Evolutionary conservation across 768 basidiomycete species (phyloP).

Genomic region (Termitomyces sp.): DNA sequence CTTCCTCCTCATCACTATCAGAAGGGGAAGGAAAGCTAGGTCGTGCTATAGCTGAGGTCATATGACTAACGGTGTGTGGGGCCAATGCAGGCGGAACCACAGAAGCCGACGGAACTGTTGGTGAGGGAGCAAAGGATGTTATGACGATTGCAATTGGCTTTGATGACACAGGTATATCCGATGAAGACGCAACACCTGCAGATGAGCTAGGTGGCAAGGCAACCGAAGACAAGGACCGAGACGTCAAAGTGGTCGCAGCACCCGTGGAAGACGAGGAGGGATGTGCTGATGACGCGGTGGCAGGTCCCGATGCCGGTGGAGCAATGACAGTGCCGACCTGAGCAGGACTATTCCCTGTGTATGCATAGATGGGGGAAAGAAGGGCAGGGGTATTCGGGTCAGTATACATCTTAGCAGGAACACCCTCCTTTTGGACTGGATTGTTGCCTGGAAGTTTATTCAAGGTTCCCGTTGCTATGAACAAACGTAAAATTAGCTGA

Average conservation of each 20-base stretch:
- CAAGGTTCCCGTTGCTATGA: constrained; percentile 40
- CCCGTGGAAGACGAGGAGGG: neutral
- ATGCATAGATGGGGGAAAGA: constrained; percentile 39
- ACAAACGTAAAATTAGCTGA: neutral
- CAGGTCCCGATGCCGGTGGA: constrained; percentile 10
- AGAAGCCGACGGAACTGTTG: neutral
- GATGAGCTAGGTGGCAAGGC: neutral
- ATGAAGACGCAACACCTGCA: neutral
- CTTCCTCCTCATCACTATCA: neutral
- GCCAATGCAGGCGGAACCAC: neutral
- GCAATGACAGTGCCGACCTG: constrained; percentile 25
- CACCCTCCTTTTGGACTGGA: constrained; percentile 36
- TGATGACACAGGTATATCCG: neutral
- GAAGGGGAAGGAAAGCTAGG: neutral
- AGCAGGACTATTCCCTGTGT: constrained; percentile 35
- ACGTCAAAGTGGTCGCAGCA: neutral
- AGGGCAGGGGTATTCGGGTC: constrained; percentile 32
- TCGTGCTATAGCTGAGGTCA: neutral
- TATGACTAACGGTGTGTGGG: neutral
- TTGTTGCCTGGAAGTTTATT: constrained; percentile 48
- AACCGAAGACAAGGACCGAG: neutral
- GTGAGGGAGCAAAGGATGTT: neutral
- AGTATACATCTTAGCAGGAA: constrained; percentile 24
- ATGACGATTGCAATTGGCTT: neutral
- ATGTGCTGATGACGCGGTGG: neutral